Percentiles rank a stretch among this genome's conserved stretches.
These are phyloP conservation scores for Colletotrichum echinochloae DNA, from an alignment of 2,329 filamentous ascomycete species.

Conservation along the genomic window DNA sequence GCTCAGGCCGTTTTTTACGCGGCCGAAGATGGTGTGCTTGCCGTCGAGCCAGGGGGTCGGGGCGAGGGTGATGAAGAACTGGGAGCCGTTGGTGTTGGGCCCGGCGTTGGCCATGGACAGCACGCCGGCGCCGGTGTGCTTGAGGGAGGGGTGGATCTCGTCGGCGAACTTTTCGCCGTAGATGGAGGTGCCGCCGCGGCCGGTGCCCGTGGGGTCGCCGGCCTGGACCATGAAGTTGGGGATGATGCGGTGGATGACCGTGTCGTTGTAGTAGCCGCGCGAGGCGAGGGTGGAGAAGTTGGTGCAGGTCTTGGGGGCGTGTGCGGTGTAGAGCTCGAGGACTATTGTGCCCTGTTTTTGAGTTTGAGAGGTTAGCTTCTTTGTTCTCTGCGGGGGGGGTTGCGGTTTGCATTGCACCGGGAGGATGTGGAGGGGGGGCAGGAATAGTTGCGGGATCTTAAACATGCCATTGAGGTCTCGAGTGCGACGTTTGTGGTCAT, in stretches of 20 bases:
- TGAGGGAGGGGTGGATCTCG: slow-evolving; percentile 82
- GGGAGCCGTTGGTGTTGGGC: slow-evolving; percentile 91
- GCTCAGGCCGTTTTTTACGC: slow-evolving; percentile 85
- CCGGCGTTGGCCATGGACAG: slow-evolving; percentile 97
- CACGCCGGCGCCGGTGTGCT: slow-evolving; percentile 94
- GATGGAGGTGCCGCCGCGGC: slow-evolving; percentile 87
- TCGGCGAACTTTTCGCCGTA: slow-evolving; percentile 96
- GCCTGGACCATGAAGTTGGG: slow-evolving; percentile 97
- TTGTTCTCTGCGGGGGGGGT: not conserved
- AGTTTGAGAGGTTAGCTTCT: not conserved
- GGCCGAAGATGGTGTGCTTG: slow-evolving; percentile 96
- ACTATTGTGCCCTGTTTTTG: slow-evolving; percentile 78
- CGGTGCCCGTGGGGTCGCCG: slow-evolving; percentile 93
- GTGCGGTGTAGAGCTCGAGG: slow-evolving; percentile 88
- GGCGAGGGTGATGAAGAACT: slow-evolving; percentile 96
- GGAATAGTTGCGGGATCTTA: no score
- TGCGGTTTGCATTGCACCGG: not conserved
- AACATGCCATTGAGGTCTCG: slow-evolving; percentile 84
- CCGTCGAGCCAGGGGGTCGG: slow-evolving; percentile 97
- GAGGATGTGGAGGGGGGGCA: not conserved
- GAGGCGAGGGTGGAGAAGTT: slow-evolving; percentile 87
- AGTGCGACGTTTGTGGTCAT: slow-evolving; percentile 86
- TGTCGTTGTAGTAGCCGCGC: slow-evolving; percentile 88
- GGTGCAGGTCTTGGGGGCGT: slow-evolving; percentile 89
- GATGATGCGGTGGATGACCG: slow-evolving; percentile 94